Evolutionary conservation across 352 stramenopile species (phyloP).

Genomic region (Phytophthora pinifolia): DNA sequence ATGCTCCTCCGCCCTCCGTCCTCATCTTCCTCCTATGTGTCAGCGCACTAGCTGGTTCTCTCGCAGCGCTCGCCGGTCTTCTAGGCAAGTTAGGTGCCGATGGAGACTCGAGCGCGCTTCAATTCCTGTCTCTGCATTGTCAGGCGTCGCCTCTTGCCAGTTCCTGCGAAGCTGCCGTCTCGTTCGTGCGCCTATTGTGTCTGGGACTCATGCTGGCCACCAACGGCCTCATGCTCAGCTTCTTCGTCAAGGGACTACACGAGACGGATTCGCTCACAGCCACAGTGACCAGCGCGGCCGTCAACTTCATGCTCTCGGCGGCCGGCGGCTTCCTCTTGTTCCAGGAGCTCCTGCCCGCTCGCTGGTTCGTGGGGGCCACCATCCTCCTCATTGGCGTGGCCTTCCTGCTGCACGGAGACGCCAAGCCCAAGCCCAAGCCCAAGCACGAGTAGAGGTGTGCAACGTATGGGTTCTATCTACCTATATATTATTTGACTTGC

Average conservation of each 20-base stretch:
- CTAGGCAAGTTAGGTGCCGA: slow-evolving; percentile 62
- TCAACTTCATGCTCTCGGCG: slow-evolving; percentile 85
- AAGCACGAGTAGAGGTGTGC: slow-evolving; percentile 29
- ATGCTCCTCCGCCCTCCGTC: not conserved
- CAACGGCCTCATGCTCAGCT: slow-evolving; percentile 80
- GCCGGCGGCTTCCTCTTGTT: slow-evolving; percentile 61
- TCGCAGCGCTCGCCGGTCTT: slow-evolving; percentile 56
- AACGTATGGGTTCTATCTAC: slow-evolving; percentile 9
- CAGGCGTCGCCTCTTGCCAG: slow-evolving; percentile 12
- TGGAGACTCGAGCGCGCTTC: slow-evolving; percentile 27
- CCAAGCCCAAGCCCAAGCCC: slow-evolving; percentile 1
- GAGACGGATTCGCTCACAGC: slow-evolving; percentile 86
- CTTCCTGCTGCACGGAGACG: slow-evolving; percentile 68
- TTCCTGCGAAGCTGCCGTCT: slow-evolving; percentile 20
- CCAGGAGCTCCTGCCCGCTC: slow-evolving; percentile 59
- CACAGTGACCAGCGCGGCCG: slow-evolving; percentile 75
- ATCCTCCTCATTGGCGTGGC: slow-evolving; percentile 74
- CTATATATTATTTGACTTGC: not conserved
- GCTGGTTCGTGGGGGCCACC: slow-evolving; percentile 77
- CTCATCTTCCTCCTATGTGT: not conserved
- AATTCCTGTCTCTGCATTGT: slow-evolving; percentile 28
- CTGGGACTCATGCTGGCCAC: slow-evolving; percentile 70
- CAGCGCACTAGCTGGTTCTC: slow-evolving; percentile 56
- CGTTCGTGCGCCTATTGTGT: slow-evolving; percentile 44
- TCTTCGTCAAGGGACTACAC: slow-evolving; percentile 80